These are phyloP conservation scores for Santalum album DNA, from an alignment of 164 flowering plant genomes.

Conservation along the genomic window DNA sequence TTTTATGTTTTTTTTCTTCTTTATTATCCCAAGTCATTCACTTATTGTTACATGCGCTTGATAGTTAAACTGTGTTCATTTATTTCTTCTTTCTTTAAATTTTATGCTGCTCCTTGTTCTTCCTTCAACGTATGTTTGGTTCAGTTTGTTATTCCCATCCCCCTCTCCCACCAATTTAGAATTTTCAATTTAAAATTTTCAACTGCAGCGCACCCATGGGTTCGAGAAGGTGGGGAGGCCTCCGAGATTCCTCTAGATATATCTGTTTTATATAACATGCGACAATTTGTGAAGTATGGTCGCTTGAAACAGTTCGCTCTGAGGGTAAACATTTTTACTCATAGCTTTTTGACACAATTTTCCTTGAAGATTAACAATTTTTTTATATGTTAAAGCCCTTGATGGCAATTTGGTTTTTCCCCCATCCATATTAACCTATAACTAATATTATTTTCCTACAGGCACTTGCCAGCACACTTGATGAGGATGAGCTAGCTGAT, in stretches of 20 bases:
- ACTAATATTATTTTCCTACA: conserved; percentile 14
- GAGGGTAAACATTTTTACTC: conserved; percentile 40
- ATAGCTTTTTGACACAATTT: neutral
- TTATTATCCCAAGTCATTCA: too few relatives aligned
- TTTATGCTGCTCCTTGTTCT: too few relatives aligned
- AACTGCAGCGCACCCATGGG: conserved; percentile 94
- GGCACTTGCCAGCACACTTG: conserved; percentile 92
- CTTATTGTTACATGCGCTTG: too few relatives aligned
- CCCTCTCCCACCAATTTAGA: too few relatives aligned
- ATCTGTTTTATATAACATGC: conserved; percentile 82
- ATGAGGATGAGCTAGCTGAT: conserved; percentile 75
- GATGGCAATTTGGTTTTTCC: too few relatives aligned
- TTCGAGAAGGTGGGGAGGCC: conserved; percentile 96
- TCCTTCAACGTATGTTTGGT: too few relatives aligned
- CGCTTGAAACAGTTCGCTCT: conserved; percentile 93
- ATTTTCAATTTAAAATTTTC: too few relatives aligned
- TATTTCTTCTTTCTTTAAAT: too few relatives aligned
- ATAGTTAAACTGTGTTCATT: too few relatives aligned
- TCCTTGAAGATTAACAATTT: neutral
- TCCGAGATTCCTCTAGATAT: conserved; percentile 95
- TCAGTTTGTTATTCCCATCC: too few relatives aligned
- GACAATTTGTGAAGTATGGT: conserved; percentile 90
- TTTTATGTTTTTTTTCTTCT: too few relatives aligned
- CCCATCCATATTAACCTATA: neutral
- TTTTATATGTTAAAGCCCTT: neutral